A percentile compares a stretch with the other conserved stretches of the same genome.
Conservation (phyloP, 371 early-diverging fungal genomes). For the Synchytrium microbalum region DNA sequence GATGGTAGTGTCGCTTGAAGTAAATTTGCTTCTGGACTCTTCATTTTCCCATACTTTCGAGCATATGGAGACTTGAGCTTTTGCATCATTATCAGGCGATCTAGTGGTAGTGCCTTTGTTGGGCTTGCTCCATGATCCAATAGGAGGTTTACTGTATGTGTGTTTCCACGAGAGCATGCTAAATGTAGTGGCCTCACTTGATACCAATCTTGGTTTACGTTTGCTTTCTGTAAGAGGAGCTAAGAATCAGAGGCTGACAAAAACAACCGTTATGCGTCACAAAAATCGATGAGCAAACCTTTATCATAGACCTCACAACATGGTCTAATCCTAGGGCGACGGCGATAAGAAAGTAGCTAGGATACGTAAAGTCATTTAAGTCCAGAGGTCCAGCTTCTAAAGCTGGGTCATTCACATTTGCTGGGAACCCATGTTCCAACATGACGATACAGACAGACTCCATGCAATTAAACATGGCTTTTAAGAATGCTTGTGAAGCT, state of each 20-base stretch:
- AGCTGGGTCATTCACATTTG: conserved; percentile 37
- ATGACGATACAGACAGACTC: conserved; percentile 37
- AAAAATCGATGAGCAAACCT: conserved; percentile 22
- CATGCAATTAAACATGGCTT: conserved; percentile 35
- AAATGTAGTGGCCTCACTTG: conserved; percentile 52
- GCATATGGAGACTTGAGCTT: conserved; percentile 19
- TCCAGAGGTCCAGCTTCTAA: conserved; percentile 10
- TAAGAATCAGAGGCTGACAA: neutral
- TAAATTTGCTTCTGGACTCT: neutral
- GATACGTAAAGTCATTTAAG: conserved; percentile 22
- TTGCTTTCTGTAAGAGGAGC: conserved; percentile 17
- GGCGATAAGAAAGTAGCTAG: conserved; percentile 37
- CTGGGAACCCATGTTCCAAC: conserved; percentile 46
- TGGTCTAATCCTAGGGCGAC: conserved; percentile 34
- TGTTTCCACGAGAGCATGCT: conserved; percentile 55
- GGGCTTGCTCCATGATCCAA: conserved; percentile 51
- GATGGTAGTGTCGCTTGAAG: neutral
- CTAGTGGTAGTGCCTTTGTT: conserved; percentile 21
- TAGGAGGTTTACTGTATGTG: conserved; percentile 45
- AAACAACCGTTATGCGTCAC: neutral
- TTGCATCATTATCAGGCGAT: conserved; percentile 29
- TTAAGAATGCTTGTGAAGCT: conserved; percentile 30
- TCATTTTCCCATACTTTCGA: neutral
- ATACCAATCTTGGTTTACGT: conserved; percentile 41
- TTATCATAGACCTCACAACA: conserved; percentile 35